Evolutionary conservation across 345 rosid species (phyloP), one percentile per base, ranked within the genome.

Genomic region (Citrus maxima): DNA sequence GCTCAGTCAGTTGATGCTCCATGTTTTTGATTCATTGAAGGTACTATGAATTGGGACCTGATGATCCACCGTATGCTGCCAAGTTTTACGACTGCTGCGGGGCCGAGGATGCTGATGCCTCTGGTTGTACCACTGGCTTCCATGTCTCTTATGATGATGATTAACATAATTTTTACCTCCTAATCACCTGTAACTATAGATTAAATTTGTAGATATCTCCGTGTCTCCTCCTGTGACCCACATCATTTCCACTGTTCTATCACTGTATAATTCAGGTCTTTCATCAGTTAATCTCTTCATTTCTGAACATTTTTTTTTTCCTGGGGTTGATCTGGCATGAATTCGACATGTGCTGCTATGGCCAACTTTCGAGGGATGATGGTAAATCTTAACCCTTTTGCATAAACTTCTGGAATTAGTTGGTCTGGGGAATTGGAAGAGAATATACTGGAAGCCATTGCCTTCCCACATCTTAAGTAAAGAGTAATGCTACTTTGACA

Each of bases 1-100:
- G 40, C 24, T 59, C 2, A 75, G 58, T 46, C 24, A 70, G 28
- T 34, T 54, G 40, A 74, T 38, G 62, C n/a, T 76, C 30, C 22
- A 8, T 70, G 54, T 37, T 19, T 78, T 13, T 73, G 77, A 74
- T 71, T 81, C 67, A 30, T 83, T 84, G 82, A 82, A 95, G 98
- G 92, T 93, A 91, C 89, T 93, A 91, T 78, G 97, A 93, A 80
- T 32, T 93, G 88, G 89, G 89, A 78, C 90, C 95, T 7, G 88
- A 92, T 37, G 98, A 95, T 87, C 98, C 93, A 28, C 98, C 98
- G 0, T 93, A 93, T 78, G 96, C 93, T 73, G 98, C 98, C 80
- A 93, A 91, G 89, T 95, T 95, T 80, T 92, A 87, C 35, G 95
- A 93, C 81, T 95, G 98, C 74, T 93, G 98, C 27, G 98, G 98